Conservation (phyloP, 768 basidiomycete genomes). For the Rhizopogon salebrosus region DNA sequence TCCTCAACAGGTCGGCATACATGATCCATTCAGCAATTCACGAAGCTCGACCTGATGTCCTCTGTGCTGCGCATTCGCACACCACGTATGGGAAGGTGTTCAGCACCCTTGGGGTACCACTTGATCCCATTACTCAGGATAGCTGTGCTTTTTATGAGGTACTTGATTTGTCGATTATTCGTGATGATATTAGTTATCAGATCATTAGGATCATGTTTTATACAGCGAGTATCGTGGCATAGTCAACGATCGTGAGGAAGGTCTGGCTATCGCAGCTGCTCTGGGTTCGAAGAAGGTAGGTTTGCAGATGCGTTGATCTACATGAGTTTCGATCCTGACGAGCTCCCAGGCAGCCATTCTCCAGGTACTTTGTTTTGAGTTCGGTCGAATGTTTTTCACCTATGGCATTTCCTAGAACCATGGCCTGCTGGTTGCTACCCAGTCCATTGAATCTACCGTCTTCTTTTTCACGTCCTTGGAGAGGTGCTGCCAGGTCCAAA, state of each 20-base stretch:
- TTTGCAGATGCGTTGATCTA: neutral
- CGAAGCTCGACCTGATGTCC: conserved; percentile 29
- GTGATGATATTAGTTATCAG: too few species aligned
- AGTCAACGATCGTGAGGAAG: conserved; percentile 29
- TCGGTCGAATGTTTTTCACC: neutral
- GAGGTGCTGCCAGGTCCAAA: conserved; percentile 25
- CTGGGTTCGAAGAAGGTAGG: conserved; percentile 26
- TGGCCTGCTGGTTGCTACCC: conserved; percentile 19
- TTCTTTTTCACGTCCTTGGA: conserved; percentile 22
- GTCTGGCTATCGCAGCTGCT: conserved; percentile 23
- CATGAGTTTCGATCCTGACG: neutral
- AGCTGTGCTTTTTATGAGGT: conserved; percentile 29
- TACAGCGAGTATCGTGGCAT: conserved; percentile 31
- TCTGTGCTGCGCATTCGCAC: conserved; percentile 31
- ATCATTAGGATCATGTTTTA: conserved; percentile 21
- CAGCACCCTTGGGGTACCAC: conserved; percentile 26
- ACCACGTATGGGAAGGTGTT: conserved; percentile 33
- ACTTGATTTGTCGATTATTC: neutral
- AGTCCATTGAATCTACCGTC: conserved; percentile 20
- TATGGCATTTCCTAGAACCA: conserved; percentile 16
- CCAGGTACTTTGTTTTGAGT: conserved; percentile 5
- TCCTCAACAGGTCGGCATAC: conserved; percentile 34
- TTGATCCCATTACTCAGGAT: conserved; percentile 31
- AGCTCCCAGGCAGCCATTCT: conserved; percentile 16
- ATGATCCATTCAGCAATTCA: conserved; percentile 33